These are phyloP conservation scores for Chrysanthemum makinoi DNA, from an alignment of 129 eudicot genomes.

Conservation along the genomic window DNA sequence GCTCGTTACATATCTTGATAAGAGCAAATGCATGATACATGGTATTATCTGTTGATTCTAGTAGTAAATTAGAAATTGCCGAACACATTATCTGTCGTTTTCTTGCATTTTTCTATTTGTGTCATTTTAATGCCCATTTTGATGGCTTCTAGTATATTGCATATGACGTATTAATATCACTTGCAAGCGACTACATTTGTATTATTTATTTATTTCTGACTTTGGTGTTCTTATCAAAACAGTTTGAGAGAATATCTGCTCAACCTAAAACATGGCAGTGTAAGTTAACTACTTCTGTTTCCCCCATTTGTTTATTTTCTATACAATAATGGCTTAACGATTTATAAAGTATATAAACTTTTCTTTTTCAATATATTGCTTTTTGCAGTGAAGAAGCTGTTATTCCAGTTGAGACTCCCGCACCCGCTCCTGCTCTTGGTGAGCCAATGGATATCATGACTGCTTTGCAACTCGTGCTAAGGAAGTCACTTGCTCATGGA, in stretches of 20 bases:
- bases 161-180: no score
- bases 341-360: background rate
- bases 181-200: background rate
- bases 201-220: constrained; percentile 8
- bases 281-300: constrained; percentile 4
- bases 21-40: no score
- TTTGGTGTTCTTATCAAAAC: background rate
- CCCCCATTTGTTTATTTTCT: background rate
- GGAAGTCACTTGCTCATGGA: constrained; percentile 69
- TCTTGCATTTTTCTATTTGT: background rate
- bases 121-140: background rate
- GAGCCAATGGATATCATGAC: constrained; percentile 85
- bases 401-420: constrained; percentile 44
- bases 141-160: background rate
- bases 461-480: constrained; percentile 70
- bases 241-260: constrained; percentile 25
- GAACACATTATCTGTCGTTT: background rate
- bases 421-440: constrained; percentile 58
- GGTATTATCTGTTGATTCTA: background rate
- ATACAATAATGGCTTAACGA: background rate
- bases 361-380: background rate
- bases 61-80: background rate
- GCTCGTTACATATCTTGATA: no score
- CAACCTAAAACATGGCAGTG: constrained; percentile 31
- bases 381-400: constrained; percentile 65